Conservation (phyloP, 2,329 filamentous ascomycete species). For the Hymenoscyphus albidus region DNA sequence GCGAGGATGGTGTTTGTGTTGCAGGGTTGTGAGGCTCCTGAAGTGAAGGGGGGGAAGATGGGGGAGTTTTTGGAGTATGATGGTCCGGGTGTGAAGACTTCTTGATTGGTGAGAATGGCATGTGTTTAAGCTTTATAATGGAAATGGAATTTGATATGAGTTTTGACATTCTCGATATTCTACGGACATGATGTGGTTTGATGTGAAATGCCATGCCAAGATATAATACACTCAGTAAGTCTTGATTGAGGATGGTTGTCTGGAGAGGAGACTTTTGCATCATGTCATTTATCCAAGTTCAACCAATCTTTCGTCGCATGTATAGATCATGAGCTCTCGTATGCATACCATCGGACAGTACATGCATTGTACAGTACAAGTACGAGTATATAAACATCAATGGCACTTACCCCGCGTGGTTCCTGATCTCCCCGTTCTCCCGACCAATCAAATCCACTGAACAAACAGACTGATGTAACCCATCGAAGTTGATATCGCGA, state of each 20-base stretch:
- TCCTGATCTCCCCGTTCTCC: not conserved
- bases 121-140: too few relatives aligned
- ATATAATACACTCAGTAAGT: too few relatives aligned
- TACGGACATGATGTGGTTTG: too few relatives aligned
- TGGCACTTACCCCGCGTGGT: not conserved
- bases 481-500: not conserved
- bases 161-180: too few relatives aligned
- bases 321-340: not conserved
- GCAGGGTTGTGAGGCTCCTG: not conserved
- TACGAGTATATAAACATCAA: too few relatives aligned
- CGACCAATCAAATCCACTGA: not conserved
- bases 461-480: not conserved
- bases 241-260: too few relatives aligned
- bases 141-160: too few relatives aligned
- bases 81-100: not conserved
- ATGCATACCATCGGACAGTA: not conserved
- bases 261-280: too few relatives aligned
- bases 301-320: not conserved
- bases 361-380: too few relatives aligned
- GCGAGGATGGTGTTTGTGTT: slow-evolving; percentile 32
- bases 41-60: slow-evolving; percentile 4
- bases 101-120: too few relatives aligned
- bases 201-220: too few relatives aligned
- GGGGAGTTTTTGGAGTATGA: slow-evolving; percentile 7
- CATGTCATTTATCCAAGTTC: too few relatives aligned